Base-by-base conservation (phyloP, 1,284 basidiomycete genomes). In the Cutaneotrichosporon spelunceum region DNA sequence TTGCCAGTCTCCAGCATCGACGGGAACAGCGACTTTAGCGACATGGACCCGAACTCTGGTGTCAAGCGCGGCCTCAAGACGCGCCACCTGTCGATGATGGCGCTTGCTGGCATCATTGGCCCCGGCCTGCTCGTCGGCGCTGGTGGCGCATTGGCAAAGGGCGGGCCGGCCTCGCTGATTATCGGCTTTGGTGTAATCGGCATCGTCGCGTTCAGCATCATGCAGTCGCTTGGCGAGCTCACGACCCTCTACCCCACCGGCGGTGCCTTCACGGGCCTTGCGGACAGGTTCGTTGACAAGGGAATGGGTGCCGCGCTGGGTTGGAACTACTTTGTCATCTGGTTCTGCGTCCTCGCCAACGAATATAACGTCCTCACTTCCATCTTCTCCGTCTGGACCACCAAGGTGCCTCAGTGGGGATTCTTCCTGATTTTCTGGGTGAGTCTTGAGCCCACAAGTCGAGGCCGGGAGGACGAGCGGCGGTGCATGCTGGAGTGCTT, bases 51-150 rank as follows among this genome's bases (percentile, higher is more conserved):
- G 3, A 10, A 62, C 23, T 57, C 56, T 29, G 65, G 65, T 36
- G 65, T 66, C 24, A 66, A 65, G 54, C 61, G 71, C 21, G 71
- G 63, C 29, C 64, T 72, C 36, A 62, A 63, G 36, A 70, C 70
- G 39, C 53, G 71, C 21, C 71, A 73, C 57, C 45, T 73, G 13
- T 65, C 60, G 21, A 73, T 73, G 71, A 68, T 73, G 48, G 71
- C 71, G 14, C 61, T 73, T 0, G 71, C 70, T 3, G 72, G 72
- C 52, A 65, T 65, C 24, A 66, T 66, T n/a, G 59, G 60, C 1
- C 62, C 67, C 0, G 67, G 66, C 30, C 57, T 68, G 26, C 65
- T 71, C 53, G 50, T 70, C 27, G 68, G 65, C 52, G 53, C 66
- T 4, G 68, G 68, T 23, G 62, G 66, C 6, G 66, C 66, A 7